Conservation (phyloP, 352 stramenopile genomes). For the Globisporangium echinulatum region DNA sequence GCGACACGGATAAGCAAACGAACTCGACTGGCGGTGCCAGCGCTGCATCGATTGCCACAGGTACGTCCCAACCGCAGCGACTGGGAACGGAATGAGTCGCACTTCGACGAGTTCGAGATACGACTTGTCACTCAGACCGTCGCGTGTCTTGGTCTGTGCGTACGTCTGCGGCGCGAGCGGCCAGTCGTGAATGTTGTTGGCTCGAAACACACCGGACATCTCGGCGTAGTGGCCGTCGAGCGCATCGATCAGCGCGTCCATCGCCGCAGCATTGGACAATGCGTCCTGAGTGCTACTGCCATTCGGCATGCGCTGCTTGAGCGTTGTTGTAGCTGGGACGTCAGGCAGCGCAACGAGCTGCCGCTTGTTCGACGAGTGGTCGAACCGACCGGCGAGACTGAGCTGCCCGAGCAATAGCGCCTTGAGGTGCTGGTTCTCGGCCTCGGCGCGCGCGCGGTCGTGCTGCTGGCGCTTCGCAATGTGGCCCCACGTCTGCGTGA, state of each 20-base stretch:
- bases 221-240: slow-evolving; percentile 4
- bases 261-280: background rate
- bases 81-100: slow-evolving; percentile 12
- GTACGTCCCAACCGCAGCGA: slow-evolving; percentile 8
- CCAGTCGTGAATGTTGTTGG: slow-evolving; percentile 4
- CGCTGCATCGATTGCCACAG: slow-evolving; percentile 14
- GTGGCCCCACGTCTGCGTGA: slow-evolving; percentile 10
- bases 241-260: slow-evolving; percentile 9
- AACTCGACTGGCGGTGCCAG: slow-evolving; percentile 8
- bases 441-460: slow-evolving; percentile 11
- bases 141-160: slow-evolving; percentile 4
- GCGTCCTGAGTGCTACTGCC: background rate
- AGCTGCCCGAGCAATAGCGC: slow-evolving; percentile 14
- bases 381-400: slow-evolving; percentile 6
- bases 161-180: slow-evolving; percentile 6
- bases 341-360: slow-evolving; percentile 9
- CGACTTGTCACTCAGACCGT: background rate
- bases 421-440: slow-evolving; percentile 16
- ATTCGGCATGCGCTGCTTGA: background rate
- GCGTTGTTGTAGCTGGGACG: background rate
- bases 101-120: slow-evolving; percentile 11
- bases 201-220: slow-evolving; percentile 8
- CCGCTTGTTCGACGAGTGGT: slow-evolving; percentile 15
- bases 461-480: slow-evolving; percentile 12
- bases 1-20: slow-evolving; percentile 5